A percentile compares a stretch with the other conserved stretches of the same genome.
Conservation (phyloP, 2,329 filamentous ascomycete species). For the Colletotrichum lentis region DNA sequence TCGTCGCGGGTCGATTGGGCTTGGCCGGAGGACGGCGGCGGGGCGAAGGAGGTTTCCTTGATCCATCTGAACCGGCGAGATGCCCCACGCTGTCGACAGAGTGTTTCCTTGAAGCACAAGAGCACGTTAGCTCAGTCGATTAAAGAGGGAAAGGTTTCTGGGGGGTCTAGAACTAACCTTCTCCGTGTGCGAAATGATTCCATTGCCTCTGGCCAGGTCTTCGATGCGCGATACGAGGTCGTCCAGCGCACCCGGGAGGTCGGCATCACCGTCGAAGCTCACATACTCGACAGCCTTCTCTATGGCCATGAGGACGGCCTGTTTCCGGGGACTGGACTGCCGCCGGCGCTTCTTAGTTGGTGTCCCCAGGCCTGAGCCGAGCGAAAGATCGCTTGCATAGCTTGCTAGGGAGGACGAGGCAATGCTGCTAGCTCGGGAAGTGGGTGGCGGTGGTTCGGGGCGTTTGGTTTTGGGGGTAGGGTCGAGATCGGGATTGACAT, state of each 20-base stretch:
- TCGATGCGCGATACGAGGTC: not conserved
- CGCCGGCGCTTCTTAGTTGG: slow-evolving; percentile 14
- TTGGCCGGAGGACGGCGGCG: not conserved
- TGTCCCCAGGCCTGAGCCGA: not conserved
- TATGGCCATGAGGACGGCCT: not conserved
- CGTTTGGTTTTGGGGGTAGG: not conserved
- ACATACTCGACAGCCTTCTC: slow-evolving; percentile 2
- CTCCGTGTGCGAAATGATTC: not conserved
- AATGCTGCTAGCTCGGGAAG: not conserved
- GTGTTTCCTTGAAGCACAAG: not conserved
- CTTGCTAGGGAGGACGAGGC: not conserved
- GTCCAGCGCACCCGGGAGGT: not conserved
- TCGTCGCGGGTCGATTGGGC: not conserved
- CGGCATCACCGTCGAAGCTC: not conserved
- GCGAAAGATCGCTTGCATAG: not conserved
- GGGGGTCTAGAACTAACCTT: not conserved
- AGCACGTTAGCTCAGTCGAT: not conserved
- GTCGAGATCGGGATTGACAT: not conserved
- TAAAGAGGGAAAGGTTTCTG: not conserved
- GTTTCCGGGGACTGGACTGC: slow-evolving; percentile 15
- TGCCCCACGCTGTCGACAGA: not conserved
- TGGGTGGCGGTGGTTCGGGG: not conserved
- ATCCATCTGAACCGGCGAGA: slow-evolving; percentile 1
- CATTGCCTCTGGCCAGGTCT: not conserved
- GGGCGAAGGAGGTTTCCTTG: slow-evolving; percentile 1